Evolutionary conservation across 768 basidiomycete species (phyloP).

Genomic region (Amanita rimosa): DNA sequence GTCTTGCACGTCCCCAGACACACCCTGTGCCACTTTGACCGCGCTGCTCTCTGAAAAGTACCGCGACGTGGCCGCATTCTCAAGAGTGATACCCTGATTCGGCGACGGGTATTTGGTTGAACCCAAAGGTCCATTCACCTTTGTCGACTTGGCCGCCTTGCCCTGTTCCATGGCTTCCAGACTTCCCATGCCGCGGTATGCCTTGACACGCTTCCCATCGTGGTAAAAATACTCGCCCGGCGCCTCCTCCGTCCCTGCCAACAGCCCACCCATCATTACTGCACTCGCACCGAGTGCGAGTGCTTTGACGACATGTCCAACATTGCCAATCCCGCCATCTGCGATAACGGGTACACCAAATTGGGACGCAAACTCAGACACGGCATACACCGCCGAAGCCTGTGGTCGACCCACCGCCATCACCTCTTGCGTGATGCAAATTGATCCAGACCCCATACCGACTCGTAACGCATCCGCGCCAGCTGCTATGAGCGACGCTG

Average conservation of each 20-base stretch:
- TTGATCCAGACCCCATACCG: conserved; percentile 97
- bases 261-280: conserved; percentile 97
- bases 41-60: conserved; percentile 91
- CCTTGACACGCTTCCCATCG: conserved; percentile 97
- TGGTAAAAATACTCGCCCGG: conserved; percentile 99
- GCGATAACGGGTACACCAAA: conserved; percentile 97
- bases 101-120: conserved; percentile 36
- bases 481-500: conserved; percentile 84
- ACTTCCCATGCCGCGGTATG: conserved; percentile 97
- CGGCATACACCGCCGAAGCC: conserved; percentile 95
- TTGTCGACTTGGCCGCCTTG: conserved; percentile 18
- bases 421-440: conserved; percentile 99
- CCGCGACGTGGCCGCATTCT: conserved; percentile 92
- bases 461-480: conserved; percentile 94
- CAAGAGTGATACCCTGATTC: conserved; percentile 38
- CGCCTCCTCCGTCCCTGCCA: conserved; percentile 94
- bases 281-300: conserved; percentile 87
- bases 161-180: conserved; percentile 89
- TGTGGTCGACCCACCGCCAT: conserved; percentile 99
- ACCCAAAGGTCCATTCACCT: conserved; percentile 11
- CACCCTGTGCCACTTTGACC: conserved; percentile 95
- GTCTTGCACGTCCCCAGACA: conserved; percentile 94
- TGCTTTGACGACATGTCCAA: conserved; percentile 97
- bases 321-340: conserved; percentile 91
- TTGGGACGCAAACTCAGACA: conserved; percentile 84